Evolutionary conservation across 495 filamentous ascomycete species (phyloP), one percentile per base, ranked within the genome.

Genomic region (Penicillium simplicissimum): DNA sequence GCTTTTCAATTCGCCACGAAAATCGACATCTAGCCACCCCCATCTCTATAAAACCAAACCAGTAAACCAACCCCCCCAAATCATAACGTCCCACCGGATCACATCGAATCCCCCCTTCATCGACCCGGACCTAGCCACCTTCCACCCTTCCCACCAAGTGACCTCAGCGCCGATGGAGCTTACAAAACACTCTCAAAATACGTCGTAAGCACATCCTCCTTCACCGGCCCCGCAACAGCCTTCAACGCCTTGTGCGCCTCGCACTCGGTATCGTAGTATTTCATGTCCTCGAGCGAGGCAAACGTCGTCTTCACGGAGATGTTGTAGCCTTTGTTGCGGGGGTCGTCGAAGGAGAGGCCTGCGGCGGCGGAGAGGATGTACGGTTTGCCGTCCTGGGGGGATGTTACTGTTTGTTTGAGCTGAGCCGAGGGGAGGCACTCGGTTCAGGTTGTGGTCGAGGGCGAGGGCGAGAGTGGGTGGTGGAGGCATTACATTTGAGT

Each of bases 191-290:
- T 79, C 69, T 83, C 76, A 68, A 78, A 84, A 59, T 73, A 84
- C 4, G 78, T 80, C 33, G 78, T 81, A 70, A 85, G 58, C 15
- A 81, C 72, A 73, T 79, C 77, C 59, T 73, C 68, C 59, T 74
- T 70, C 0, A 74, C 71, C 8, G 81, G 61, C 1, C 37, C 62
- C 2, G 52, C 65, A 13, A 78, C 73, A 57, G 78, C 79, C 81
- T 88, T 90, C 40, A 90, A 72, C 48, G 69, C 76, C 57, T 74
- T 74, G 60, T 91, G 88, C 15, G 87, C 88, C 58, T 78, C 76
- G 68, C 87, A 89, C 59, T 84, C 79, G 6, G 59, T 67, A 72
- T 92, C 88, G 65, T 90, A 92, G 70, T 84, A 91, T 64, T 85
- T 72, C 84, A 91, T 86, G 71, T 91, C 89, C 10, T 86, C 88